A percentile compares a stretch with the other conserved stretches of the same genome.
These are phyloP conservation scores for Camelina neglecta DNA, from an alignment of 345 rosid genomes.

Conservation along the genomic window DNA sequence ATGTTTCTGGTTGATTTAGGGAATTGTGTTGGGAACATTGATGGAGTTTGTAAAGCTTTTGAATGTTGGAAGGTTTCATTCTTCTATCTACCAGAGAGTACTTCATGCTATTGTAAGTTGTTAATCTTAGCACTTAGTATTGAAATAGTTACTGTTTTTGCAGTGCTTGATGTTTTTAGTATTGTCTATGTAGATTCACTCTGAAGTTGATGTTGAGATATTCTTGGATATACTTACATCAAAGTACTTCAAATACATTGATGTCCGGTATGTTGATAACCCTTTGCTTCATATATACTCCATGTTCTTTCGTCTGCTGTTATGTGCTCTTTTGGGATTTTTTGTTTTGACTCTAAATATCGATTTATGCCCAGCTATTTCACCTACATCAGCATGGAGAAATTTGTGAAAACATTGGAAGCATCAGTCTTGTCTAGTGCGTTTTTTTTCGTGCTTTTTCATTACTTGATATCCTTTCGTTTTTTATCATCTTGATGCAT, in stretches of 20 bases:
- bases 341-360: background rate
- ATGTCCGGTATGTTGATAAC: conserved; percentile 63
- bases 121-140: background rate
- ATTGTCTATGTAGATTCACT: conserved; percentile 55
- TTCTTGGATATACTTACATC: conserved; percentile 60
- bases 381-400: conserved; percentile 78
- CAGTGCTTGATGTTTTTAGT: background rate
- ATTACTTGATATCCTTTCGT: background rate
- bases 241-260: conserved; percentile 77
- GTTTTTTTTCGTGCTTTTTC: conserved; percentile 18
- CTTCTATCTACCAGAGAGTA: conserved; percentile 69
- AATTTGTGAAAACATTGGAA: conserved; percentile 60
- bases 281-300: background rate
- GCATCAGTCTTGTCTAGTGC: conserved; percentile 51
- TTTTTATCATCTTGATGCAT: background rate
- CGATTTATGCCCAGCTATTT: conserved; percentile 57
- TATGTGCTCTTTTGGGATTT: conserved; percentile 18
- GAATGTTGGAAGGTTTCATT: conserved; percentile 70
- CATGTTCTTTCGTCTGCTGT: background rate
- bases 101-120: conserved; percentile 69
- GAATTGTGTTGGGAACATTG: conserved; percentile 71
- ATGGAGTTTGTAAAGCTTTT: conserved; percentile 84
- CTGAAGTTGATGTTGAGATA: conserved; percentile 49
- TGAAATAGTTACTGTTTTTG: background rate
- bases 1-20: conserved; percentile 49